Conservation (phyloP, 305 asterid genomes). For the Plantago lanceolata region DNA sequence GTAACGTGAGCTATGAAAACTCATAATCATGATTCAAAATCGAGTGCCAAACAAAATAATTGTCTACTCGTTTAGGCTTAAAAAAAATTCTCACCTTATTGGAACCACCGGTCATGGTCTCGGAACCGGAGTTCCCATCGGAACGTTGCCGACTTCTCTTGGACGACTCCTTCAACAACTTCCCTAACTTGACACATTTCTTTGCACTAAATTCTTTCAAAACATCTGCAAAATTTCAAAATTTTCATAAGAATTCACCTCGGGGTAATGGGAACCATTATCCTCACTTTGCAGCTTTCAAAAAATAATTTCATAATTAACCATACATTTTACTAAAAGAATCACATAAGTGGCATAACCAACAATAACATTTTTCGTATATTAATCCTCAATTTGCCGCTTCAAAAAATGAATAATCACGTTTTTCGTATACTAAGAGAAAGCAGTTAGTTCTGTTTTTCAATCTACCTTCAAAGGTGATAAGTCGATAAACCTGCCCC, state of each 20-base stretch:
- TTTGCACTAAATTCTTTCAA: conserved; percentile 69
- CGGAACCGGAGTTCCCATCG: conserved; percentile 16
- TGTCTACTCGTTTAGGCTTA: background rate
- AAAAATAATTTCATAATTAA: too few relatives aligned
- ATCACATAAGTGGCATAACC: background rate
- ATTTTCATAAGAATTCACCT: background rate
- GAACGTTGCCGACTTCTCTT: conserved; percentile 24
- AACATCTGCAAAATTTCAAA: conserved; percentile 41
- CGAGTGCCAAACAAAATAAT: background rate
- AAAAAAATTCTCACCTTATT: conserved; percentile 23
- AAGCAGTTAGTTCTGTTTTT: background rate
- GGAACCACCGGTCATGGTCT: conserved; percentile 19
- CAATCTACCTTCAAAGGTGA: conserved; percentile 55
- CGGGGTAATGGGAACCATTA: too few relatives aligned
- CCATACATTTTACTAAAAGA: background rate
- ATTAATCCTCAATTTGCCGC: too few relatives aligned
- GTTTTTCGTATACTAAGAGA: too few relatives aligned
- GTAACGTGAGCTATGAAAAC: too few relatives aligned
- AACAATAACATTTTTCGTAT: too few relatives aligned
- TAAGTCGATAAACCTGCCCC: conserved; percentile 73
- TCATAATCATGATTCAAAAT: background rate
- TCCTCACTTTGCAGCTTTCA: too few relatives aligned
- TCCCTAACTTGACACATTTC: conserved; percentile 61
- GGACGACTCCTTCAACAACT: conserved; percentile 44
- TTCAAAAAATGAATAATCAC: too few relatives aligned